phyloP scores from a whole-genome alignment of 768 basidiomycete species.

The Tricholoma furcatifolium region DNA sequence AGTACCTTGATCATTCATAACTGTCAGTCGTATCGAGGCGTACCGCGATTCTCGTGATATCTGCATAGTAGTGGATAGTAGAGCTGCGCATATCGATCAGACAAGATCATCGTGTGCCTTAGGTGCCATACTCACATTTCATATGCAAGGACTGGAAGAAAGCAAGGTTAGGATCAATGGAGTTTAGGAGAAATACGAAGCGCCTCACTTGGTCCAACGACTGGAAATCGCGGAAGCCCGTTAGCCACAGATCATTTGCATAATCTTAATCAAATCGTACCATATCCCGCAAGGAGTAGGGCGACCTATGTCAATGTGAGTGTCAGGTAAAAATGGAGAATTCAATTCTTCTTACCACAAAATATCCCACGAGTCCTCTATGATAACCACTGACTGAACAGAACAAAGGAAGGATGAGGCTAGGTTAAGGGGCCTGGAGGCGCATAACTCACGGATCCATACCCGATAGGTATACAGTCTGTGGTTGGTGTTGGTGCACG shows the following conservation, averaged over 20 bases:
- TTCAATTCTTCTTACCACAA: conserved; percentile 27
- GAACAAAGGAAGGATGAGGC: background rate
- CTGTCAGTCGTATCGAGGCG: background rate
- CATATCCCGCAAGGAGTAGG: conserved; percentile 37
- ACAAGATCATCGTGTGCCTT: background rate
- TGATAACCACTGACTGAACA: conserved; percentile 36
- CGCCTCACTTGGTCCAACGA: conserved; percentile 30
- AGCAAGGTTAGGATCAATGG: background rate
- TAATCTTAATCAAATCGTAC: conserved; percentile 21
- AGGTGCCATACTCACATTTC: conserved; percentile 27
- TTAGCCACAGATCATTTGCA: background rate
- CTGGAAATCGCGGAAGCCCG: conserved; percentile 13
- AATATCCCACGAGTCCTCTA: conserved; percentile 32
- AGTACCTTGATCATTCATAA: background rate
- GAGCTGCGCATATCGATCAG: conserved; percentile 20
- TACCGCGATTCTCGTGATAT: background rate
- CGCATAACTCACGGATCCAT: conserved; percentile 41
- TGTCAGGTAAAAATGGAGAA: background rate
- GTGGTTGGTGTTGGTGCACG: background rate
- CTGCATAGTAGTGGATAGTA: conserved; percentile 25
- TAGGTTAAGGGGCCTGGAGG: background rate
- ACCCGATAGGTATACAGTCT: conserved; percentile 46
- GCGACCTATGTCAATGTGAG: conserved; percentile 23
- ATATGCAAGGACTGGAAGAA: conserved; percentile 30
- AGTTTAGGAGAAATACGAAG: background rate